Base-by-base conservation (phyloP, 1,139 yeast genomes). In the Candida sojae region DNA sequence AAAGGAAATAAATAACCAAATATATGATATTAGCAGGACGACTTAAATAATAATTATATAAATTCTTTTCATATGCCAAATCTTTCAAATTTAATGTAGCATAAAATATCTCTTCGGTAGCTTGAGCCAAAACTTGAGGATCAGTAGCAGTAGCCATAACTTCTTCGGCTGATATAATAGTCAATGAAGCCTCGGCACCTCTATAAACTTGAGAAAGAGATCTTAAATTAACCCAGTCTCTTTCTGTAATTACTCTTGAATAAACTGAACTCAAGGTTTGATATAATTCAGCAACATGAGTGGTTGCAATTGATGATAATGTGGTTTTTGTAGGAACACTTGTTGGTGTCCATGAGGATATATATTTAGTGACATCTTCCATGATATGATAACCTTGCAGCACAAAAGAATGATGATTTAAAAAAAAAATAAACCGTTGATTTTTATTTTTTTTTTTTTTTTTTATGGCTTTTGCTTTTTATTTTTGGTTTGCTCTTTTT, bases 121-220 rank as follows among this genome's bases (percentile, higher is more conserved):
- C 74, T 17, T 66, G 50, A 0, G 67, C 62, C 21, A 57, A 48
- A 0, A 59, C 69, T 0, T 57, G 43, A 1, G 56, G 31, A 8
- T 58, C 66, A 0, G 80, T 74, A 6, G 77, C 79, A 0, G 80
- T 75, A 8, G 73, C 77, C 13, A 67, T 49, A 1, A 66, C 60
- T 30, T 64, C 52, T 43, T 73, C 66, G 10, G 71, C 68, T 2
- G 63, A 55, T 23, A 70, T 54, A 13, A 67, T 62, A 0, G 68
- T 57, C 42, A 73, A 51, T 0, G 80, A 72, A 0, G 78, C 80
- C 31, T 64, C 58, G 3, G 73, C 71, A 23, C 50, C 50, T 30
- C 76, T 56, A 9, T 59, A 55, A 1, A 57, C 54, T 44, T 61
- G 57, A 1, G 73, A 67, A 23, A 63, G 59, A 7, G 59, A 55